Percentiles rank a stretch among this genome's conserved stretches.
Conservation (phyloP, 164 flowering plant species). For the Liriodendron chinense region DNA sequence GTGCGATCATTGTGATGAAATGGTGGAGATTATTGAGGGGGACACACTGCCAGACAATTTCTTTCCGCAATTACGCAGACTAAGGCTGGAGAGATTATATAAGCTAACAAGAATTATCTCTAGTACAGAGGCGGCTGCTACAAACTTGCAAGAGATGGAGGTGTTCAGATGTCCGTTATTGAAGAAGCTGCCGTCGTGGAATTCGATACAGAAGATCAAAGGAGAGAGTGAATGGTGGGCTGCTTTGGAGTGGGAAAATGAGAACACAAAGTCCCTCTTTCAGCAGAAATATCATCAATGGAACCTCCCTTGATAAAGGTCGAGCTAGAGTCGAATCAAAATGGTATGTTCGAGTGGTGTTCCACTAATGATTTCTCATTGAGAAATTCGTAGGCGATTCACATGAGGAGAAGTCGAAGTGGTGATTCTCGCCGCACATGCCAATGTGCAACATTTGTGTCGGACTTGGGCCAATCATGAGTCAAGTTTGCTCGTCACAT, state of each 20-base stretch:
- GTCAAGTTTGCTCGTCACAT: too few relatives aligned
- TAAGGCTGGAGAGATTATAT: background rate
- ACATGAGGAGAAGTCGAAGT: too few relatives aligned
- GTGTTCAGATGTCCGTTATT: background rate
- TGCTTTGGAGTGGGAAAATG: background rate
- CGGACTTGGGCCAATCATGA: too few relatives aligned
- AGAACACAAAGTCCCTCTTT: background rate
- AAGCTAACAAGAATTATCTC: background rate
- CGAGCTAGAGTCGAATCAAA: too few relatives aligned
- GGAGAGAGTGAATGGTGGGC: background rate
- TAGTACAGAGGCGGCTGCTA: background rate
- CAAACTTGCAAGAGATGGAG: background rate
- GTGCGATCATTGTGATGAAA: constrained; percentile 3
- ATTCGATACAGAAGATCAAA: background rate
- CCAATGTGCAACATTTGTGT: too few relatives aligned
- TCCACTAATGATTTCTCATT: too few relatives aligned
- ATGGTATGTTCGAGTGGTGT: too few relatives aligned
- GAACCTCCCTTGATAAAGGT: background rate
- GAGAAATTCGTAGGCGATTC: too few relatives aligned
- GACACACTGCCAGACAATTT: background rate
- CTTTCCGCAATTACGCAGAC: background rate
- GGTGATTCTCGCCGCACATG: too few relatives aligned
- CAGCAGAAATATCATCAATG: background rate
- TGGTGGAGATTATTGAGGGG: constrained; percentile 1
- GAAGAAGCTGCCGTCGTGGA: background rate